Evolutionary conservation across 768 basidiomycete genomes (phyloP), one percentile per base, ranked within the genome.

Genomic region (Auriscalpium vulgare): DNA sequence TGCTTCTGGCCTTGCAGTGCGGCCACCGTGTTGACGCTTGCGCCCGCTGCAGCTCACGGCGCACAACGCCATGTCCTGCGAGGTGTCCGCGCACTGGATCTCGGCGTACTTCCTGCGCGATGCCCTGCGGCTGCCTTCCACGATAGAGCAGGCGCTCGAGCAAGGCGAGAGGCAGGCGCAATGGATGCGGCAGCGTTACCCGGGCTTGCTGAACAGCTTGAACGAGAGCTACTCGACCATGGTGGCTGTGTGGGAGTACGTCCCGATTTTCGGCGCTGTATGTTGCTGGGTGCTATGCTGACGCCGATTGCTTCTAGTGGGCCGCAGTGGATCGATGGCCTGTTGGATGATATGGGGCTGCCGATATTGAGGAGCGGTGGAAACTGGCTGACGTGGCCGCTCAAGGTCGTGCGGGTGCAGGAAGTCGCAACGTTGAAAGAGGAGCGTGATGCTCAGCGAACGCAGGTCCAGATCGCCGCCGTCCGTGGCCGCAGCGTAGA

Each of bases 341-440:
- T 86, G 1, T 64, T 85, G 47, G 78, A 79, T 2, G 84, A 85
- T 58, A 80, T 86, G 80, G 69, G 71, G 16, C 62, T 85, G 19
- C 72, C 59, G 0, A 76, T 59, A 23, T 68, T 74, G 70, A 70
- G 83, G 4, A 81, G 78, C 35, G 82, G 83, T 4, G 82, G 84
- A 10, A 83, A 78, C 56, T 84, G 81, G 80, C 60, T 84, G 1
- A 84, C 78, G 9, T 86, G 83, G 83, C 72, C 78, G 0, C 82
- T 86, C 71, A 75, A 74, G 56, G 70, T 75, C 10, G 71, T 83
- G 37, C 71, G 78, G 14, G 38, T 74, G 35, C 67, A 74, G 4
- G 83, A 85, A 60, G 71, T 85, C 29, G 60, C 65, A 14, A 72
- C 63, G 5, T 67, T 85, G 8, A 60, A 64, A 1, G 72, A 78